A percentile compares a stretch with the other conserved stretches of the same genome.
These are phyloP conservation scores for Penicillium sp. DNA, from an alignment of 2,329 filamentous ascomycete species.

Conservation along the genomic window DNA sequence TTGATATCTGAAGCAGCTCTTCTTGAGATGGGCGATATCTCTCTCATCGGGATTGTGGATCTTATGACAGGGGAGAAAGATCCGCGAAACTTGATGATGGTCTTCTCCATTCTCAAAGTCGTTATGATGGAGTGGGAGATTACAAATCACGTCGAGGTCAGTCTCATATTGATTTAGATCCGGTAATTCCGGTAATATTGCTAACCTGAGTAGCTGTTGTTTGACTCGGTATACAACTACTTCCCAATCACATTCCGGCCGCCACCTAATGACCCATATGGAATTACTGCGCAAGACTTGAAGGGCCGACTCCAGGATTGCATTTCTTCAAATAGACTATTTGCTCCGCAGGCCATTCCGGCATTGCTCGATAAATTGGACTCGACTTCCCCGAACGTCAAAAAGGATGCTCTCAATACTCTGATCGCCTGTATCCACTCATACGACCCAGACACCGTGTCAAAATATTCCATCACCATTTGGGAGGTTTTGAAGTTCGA, in stretches of 20 bases:
- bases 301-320: constrained; percentile 64
- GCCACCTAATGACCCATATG: constrained; percentile 67
- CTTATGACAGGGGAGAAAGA: constrained; percentile 69
- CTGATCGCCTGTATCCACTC: constrained; percentile 58
- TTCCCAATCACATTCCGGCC: constrained; percentile 70
- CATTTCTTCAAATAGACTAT: constrained; percentile 60
- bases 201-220: constrained; percentile 48
- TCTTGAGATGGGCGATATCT: constrained; percentile 57
- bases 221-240: constrained; percentile 69
- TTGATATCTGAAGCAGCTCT: constrained; percentile 42
- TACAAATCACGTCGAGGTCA: constrained; percentile 57
- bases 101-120: constrained; percentile 65
- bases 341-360: constrained; percentile 67
- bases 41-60: constrained; percentile 60
- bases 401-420: constrained; percentile 66
- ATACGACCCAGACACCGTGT: constrained; percentile 59
- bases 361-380: constrained; percentile 67
- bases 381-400: constrained; percentile 66
- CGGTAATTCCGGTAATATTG: no score
- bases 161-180: neutral
- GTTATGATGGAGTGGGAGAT: constrained; percentile 68
- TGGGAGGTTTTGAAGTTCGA: constrained; percentile 71
- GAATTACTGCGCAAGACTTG: constrained; percentile 66
- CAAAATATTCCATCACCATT: constrained; percentile 62
- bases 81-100: constrained; percentile 67